Conservation (phyloP, 169 alveolate genomes). For the Plasmodium cynomolgi region DNA sequence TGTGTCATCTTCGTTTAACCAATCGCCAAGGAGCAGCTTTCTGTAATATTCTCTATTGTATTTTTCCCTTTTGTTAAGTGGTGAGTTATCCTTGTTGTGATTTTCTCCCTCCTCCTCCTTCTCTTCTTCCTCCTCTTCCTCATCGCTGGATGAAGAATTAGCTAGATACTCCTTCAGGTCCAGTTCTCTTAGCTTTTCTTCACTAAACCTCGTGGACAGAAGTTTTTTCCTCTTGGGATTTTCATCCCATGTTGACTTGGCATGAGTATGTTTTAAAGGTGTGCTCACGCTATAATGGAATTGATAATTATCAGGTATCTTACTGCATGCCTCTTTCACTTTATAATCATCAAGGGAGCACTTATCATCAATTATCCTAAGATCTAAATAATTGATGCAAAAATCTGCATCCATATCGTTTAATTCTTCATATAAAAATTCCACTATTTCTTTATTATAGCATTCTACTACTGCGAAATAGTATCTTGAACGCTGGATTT, state of each 20-base stretch:
- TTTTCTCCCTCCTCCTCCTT: constrained; percentile 22
- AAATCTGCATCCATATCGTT: constrained; percentile 96
- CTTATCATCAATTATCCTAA: constrained; percentile 94
- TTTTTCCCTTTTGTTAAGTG: constrained; percentile 26
- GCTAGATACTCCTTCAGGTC: constrained; percentile 79
- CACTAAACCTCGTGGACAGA: constrained; percentile 81
- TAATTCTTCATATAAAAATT: constrained; percentile 92
- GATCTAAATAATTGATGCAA: constrained; percentile 93
- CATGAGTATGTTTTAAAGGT: constrained; percentile 95
- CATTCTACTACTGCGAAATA: constrained; percentile 96
- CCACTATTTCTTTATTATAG: constrained; percentile 91
- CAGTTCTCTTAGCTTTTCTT: constrained; percentile 76
- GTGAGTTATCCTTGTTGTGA: constrained; percentile 9
- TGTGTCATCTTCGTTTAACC: constrained; percentile 9
- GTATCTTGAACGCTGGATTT: constrained; percentile 90
- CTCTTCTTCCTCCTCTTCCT: constrained; percentile 26
- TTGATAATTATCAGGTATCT: constrained; percentile 92
- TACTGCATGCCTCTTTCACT: constrained; percentile 89
- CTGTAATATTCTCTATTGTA: constrained; percentile 65
- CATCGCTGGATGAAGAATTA: constrained; percentile 70
- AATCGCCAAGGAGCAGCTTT: constrained; percentile 74
- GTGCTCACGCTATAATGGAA: constrained; percentile 89
- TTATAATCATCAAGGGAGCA: constrained; percentile 92
- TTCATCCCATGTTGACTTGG: constrained; percentile 96
- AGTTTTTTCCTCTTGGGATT: constrained; percentile 92